Percentiles rank a stretch among this genome's conserved stretches.
Conservation (phyloP, 1,284 basidiomycete genomes). For the Heterobasidion annosum region DNA sequence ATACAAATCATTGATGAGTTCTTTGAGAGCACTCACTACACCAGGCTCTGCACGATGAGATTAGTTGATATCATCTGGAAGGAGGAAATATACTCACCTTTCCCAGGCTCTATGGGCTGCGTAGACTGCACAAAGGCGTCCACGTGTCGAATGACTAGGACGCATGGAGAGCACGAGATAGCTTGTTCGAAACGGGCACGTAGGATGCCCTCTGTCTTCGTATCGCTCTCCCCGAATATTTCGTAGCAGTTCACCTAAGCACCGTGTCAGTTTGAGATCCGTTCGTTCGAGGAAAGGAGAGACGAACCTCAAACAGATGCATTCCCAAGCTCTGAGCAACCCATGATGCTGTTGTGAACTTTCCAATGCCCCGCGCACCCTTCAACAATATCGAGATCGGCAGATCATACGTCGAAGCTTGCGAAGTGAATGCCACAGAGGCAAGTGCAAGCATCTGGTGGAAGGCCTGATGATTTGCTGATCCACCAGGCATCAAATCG, state of each 20-base stretch:
- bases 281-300: neutral
- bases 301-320: conserved; percentile 70
- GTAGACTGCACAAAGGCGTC: conserved; percentile 78
- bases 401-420: conserved; percentile 51
- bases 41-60: conserved; percentile 39
- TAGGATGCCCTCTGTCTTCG: conserved; percentile 73
- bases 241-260: conserved; percentile 81
- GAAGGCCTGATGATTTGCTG: conserved; percentile 16
- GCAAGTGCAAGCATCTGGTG: conserved; percentile 39
- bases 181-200: conserved; percentile 78
- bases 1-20: conserved; percentile 52
- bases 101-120: conserved; percentile 57
- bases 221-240: conserved; percentile 73
- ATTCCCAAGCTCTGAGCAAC: conserved; percentile 64
- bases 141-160: conserved; percentile 77
- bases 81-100: conserved; percentile 34
- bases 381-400: conserved; percentile 64
- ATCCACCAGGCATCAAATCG: neutral
- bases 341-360: conserved; percentile 49
- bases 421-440: conserved; percentile 45
- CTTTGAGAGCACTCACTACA: conserved; percentile 53
- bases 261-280: neutral
- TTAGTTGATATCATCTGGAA: neutral
- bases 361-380: conserved; percentile 70
- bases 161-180: conserved; percentile 73